Evolutionary conservation across 306 rosid genomes (phyloP), one percentile per base, ranked within the genome.

Genomic region (Psophocarpus tetragonolobus): DNA sequence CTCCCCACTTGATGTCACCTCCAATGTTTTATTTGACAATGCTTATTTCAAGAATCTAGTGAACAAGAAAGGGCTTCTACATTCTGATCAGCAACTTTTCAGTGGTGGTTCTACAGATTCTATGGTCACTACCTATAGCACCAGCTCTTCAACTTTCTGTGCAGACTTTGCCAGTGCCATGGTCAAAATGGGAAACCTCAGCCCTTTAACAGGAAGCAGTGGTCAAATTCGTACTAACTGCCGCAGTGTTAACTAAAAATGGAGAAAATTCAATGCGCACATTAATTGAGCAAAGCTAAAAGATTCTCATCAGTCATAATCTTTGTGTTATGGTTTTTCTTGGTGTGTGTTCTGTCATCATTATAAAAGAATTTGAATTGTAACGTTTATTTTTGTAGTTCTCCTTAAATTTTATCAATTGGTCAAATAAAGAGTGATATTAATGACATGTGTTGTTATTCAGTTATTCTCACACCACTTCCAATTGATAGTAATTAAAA

Each of bases 151-250:
- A 21, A 12, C 82, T 64, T 91, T 91, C 80, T 68, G 1, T 61
- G 2, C 74, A 15, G 97, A 91, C 77, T 91, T 91, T 62, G 88
- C 90, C 0, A 79, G 20, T 42, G 94, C 97, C 18, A 89, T 91
- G 94, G 74, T 84, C 15, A 91, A 91, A 82, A 88, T 89, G 91
- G 87, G 92, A 45, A 87, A 57, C 56, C 87, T 91, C 0, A 87
- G 86, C 69, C 88, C 85, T 29, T 90, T 91, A 38, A 91, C 92
- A 0, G 94, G 91, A 14, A 73, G 32, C 12, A 81, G 26, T 18
- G 97, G 97, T 10, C 85, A 91, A 68, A 88, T 91, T 75, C 88
- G 94, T 41, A 80, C 84, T 3, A 45, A 86, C 8, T 91, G 97
- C 76, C 74, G 54, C 85, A 70, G 78, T 47, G 54, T 81, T 32